Conservation (phyloP, 2,329 filamentous ascomycete genomes). For the Penicillium sp. region DNA sequence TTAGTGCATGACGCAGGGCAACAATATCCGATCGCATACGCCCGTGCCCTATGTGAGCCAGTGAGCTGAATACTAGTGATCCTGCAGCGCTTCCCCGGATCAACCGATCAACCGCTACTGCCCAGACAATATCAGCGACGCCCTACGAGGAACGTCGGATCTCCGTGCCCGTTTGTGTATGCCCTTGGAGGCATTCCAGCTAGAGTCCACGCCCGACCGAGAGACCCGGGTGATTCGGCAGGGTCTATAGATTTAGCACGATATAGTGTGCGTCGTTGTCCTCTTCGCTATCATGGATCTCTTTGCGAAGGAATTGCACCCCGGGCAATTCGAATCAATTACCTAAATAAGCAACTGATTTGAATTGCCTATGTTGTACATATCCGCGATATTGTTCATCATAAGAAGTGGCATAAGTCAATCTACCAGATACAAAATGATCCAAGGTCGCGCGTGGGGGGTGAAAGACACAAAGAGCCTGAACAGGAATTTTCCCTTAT, state of each 20-base stretch:
- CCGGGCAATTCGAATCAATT: background rate
- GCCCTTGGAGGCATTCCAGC: background rate
- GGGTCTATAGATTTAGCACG: background rate
- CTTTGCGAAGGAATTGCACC: background rate
- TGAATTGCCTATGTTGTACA: too few relatives aligned
- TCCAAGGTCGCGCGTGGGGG: conserved; percentile 21
- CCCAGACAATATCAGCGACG: conserved; percentile 22
- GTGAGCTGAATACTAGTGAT: background rate
- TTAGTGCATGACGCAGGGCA: conserved; percentile 11
- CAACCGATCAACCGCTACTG: background rate
- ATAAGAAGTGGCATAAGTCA: background rate
- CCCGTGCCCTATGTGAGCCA: background rate
- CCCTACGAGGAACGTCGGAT: conserved; percentile 9
- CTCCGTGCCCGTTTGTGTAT: background rate
- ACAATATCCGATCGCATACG: conserved; percentile 6
- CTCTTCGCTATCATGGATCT: background rate
- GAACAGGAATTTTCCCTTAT: background rate
- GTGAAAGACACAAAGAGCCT: background rate
- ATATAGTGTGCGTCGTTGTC: background rate
- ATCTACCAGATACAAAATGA: background rate
- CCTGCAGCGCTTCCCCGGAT: conserved; percentile 10
- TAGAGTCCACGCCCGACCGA: conserved; percentile 1
- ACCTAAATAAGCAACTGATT: background rate
- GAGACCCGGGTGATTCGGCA: background rate
- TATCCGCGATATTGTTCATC: background rate